Evolutionary conservation across 1,139 yeast species (phyloP).

Genomic region (Protomyces macrosporus): DNA sequence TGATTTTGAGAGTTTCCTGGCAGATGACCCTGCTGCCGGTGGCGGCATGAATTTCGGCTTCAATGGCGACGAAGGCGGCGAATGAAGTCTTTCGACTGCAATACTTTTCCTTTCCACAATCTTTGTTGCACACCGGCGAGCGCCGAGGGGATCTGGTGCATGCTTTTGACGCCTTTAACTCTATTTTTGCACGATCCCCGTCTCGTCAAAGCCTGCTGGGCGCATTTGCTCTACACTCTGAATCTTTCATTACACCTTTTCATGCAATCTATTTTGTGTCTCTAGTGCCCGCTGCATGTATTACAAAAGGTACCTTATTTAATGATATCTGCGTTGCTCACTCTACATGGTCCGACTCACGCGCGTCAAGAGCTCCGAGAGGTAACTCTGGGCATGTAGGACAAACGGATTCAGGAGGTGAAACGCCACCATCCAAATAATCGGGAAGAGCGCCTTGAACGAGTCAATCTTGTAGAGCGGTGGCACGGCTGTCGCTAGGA

Average conservation of each 20-base stretch:
- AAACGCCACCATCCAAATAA: constrained; percentile 24
- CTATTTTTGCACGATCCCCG: too few species aligned
- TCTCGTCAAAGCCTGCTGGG: too few species aligned
- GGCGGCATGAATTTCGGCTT: constrained; percentile 22
- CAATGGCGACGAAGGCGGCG: neutral
- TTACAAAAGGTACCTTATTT: too few species aligned
- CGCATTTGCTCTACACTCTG: too few species aligned
- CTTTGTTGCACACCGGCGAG: too few species aligned
- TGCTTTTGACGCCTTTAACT: too few species aligned
- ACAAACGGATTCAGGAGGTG: constrained; percentile 30
- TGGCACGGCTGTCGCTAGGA: constrained; percentile 28
- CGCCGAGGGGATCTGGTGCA: too few species aligned
- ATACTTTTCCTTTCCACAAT: too few species aligned
- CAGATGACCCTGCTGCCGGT: constrained; percentile 23
- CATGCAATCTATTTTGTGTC: too few species aligned
- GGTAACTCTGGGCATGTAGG: constrained; percentile 26
- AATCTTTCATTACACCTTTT: too few species aligned
- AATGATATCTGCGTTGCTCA: neutral
- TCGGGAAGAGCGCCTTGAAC: constrained; percentile 12
- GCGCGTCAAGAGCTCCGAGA: constrained; percentile 10
- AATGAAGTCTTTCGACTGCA: neutral
- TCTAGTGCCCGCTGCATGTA: too few species aligned
- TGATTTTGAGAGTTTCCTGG: constrained; percentile 30
- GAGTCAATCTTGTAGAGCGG: constrained; percentile 28
- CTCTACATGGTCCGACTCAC: neutral